Evolutionary conservation across 495 filamentous ascomycete genomes (phyloP).

Genomic region (Penicillium paradoxum): DNA sequence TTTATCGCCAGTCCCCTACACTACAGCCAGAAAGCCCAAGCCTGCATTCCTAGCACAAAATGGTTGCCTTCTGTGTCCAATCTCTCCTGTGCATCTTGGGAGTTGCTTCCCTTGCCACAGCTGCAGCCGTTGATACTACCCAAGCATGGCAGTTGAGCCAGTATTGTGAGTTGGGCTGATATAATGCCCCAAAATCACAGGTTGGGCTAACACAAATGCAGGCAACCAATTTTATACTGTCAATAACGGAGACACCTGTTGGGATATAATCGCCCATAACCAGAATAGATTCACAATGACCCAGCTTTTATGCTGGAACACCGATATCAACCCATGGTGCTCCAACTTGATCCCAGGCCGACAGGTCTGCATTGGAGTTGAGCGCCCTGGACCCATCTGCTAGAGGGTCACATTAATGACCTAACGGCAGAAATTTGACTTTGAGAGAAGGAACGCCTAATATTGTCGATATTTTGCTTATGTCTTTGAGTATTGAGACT

Average conservation of each 20-base stretch:
- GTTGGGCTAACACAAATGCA: background rate
- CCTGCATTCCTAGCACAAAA: background rate
- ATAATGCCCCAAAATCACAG: background rate
- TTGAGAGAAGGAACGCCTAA: background rate
- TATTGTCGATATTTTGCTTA: background rate
- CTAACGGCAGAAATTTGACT: background rate
- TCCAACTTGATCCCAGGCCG: constrained; percentile 26
- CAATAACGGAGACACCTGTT: constrained; percentile 24
- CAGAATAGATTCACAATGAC: constrained; percentile 19
- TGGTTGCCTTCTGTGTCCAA: constrained; percentile 9
- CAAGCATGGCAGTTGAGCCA: background rate
- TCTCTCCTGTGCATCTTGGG: constrained; percentile 13
- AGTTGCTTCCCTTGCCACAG: constrained; percentile 8
- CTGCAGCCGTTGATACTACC: constrained; percentile 4
- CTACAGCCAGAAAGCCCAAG: background rate
- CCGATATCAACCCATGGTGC: constrained; percentile 24
- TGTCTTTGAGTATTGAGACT: background rate
- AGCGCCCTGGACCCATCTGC: constrained; percentile 10
- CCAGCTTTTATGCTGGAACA: constrained; percentile 26
- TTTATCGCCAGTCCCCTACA: background rate
- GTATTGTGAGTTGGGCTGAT: constrained; percentile 11
- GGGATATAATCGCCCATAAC: constrained; percentile 17
- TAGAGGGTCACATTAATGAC: background rate
- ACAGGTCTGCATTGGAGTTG: constrained; percentile 17
- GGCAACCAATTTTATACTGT: constrained; percentile 18